These are phyloP conservation scores for Chlorella sp. DNA, from an alignment of 139 green algal genomes.

Conservation along the genomic window DNA sequence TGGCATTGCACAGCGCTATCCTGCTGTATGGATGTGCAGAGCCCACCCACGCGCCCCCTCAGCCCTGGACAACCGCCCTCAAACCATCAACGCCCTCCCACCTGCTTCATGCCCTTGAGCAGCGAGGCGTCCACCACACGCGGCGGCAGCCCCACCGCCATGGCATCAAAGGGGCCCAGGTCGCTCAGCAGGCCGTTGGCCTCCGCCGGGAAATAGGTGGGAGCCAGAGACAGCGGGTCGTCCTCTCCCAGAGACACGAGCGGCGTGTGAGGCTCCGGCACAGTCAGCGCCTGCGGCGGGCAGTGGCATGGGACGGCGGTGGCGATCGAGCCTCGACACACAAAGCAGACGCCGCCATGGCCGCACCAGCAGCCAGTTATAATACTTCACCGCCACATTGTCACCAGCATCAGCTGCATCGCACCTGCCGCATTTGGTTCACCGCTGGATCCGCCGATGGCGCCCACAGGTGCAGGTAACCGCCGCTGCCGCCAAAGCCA, in stretches of 20 bases:
- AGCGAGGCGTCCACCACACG: conserved; percentile 67
- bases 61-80: no score
- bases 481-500: conserved; percentile 77
- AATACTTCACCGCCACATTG: no score
- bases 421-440: conserved; percentile 8
- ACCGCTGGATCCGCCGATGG: conserved; percentile 14
- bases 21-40: no score
- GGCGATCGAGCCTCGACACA: no score
- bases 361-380: no score
- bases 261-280: conserved; percentile 11
- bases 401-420: background rate
- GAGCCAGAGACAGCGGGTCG: conserved; percentile 28
- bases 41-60: no score
- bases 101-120: conserved; percentile 66
- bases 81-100: no score
- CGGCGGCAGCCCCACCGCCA: conserved; percentile 69
- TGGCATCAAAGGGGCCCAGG: conserved; percentile 44
- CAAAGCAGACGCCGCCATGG: no score
- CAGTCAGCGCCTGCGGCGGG: conserved; percentile 11
- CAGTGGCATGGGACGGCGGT: no score
- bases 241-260: conserved; percentile 29
- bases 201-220: conserved; percentile 27
- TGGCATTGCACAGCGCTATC: no score
- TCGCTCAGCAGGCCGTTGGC: conserved; percentile 62
- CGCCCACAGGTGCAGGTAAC: conserved; percentile 87